Base-by-base conservation (phyloP, 108 stramenopile genomes). In the Skeletonema costatum region DNA sequence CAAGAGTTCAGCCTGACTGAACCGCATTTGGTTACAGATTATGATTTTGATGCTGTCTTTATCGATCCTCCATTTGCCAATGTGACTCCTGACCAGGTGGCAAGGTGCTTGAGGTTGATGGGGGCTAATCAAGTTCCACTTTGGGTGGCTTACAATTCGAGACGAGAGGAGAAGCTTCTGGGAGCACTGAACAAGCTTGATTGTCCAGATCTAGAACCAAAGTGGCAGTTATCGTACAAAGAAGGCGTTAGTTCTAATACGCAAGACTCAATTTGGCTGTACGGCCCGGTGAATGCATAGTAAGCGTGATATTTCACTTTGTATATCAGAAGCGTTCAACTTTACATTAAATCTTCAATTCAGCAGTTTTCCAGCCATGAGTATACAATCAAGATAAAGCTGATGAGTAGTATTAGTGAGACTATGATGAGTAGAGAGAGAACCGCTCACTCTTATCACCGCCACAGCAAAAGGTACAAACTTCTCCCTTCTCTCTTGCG, bases 41-140 rank as follows among this genome's bases (percentile, higher is more conserved):
- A 74, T 32, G 66, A 79, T 11, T 79, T 71, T 74, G 78, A 79
- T 74, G 64, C 78, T 32, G 70, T 79, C 32, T 79, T 79, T 30
- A 73, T 79, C 30, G 78, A 79, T 48, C 78, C 78, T 48, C 78
- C 78, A 7, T 79, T 79, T 74, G 73, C 78, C 0, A 79, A 74
- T 68, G 73, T 79, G n/a, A 74, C 78, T 17, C 78, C 78, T 11
- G 64, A 66, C 8, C 64, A 79, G n/a, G 60, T 79, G 38, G 78
- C 73, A 19, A 31, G 62, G 29, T 79, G 78, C 59, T 44, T 79
- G 32, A n/a, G 38, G 35, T 35, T 74, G 51, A 79, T 79, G 42
- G 51, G 56, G 1, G 74, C 74, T 7, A 36, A 75, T 41, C 4
- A 59, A 38, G 67, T 68, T 5, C 78, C 78, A 0, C 13, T 79